Base-by-base conservation (phyloP, 768 basidiomycete species). In the Tricholoma bakamatsutake region DNA sequence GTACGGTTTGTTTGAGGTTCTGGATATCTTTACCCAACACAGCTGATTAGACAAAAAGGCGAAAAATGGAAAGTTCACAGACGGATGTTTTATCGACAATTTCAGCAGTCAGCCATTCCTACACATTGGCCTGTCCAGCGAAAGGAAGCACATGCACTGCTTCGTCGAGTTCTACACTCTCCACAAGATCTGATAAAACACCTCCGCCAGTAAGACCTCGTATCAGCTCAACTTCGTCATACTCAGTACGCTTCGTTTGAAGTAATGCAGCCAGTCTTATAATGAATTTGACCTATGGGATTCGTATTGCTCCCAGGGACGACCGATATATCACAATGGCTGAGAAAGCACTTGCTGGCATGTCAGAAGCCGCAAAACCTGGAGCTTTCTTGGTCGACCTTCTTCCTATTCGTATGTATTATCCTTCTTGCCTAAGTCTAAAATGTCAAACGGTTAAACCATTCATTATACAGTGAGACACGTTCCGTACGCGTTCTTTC, bases 381-480 rank as follows among this genome's bases (percentile, higher is more conserved):
- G 81, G 81, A 4, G 77, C 78, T 3, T 83, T 81, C 61, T 64
- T 81, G 7, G 82, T 83, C 10, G 75, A 79, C 53, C 58, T 79
- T 30, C 65, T 81, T 42, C 80, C 80, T n/a, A 66, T 70, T 53
- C 57, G 71, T 72, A 55, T 40, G 69, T 62, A 6, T 21, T 13
- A 9, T 43, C 18, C 3, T n/a, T 31, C 13, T 24, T 18, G 21
- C 8, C 30, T 6, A 33, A 11, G 8, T 12, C 1, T 4, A 6
- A 24, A 11, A 6, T 11, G 5, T n/a, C 7, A 42, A 55, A 48
- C 4, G 21, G 11, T 18, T 42, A 1, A 33, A 54, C 5, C 30
- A 24, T 30, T 3, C n/a, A 4, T 11, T 18, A 17, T 50, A 33
- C 54, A 79, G 80, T 82, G 52, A 81, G 80, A 66, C 66, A 81